A percentile compares a stretch with the other conserved stretches of the same genome.
phyloP scores from a whole-genome alignment of 495 filamentous ascomycete genomes.

The Aspergillus mulundensis region DNA sequence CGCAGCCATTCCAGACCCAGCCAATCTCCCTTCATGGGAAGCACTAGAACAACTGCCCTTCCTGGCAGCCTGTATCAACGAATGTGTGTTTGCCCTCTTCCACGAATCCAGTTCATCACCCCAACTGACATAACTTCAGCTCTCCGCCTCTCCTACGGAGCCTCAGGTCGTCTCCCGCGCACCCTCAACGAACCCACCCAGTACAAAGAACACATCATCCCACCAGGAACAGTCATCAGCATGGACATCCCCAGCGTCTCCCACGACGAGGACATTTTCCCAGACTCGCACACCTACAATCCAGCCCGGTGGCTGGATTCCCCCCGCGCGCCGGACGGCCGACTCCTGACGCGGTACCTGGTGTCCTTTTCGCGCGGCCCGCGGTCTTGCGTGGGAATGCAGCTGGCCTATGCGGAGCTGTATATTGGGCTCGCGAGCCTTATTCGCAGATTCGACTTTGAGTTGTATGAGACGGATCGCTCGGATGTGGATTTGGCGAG shows the following conservation, averaged over 20 bases:
- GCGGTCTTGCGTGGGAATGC: background rate
- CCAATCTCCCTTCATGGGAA: background rate
- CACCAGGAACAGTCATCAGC: background rate
- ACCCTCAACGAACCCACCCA: background rate
- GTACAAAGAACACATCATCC: background rate
- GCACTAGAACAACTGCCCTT: background rate
- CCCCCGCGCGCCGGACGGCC: background rate
- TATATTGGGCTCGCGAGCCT: background rate
- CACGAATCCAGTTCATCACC: no score
- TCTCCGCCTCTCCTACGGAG: no score
- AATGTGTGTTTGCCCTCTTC: no score
- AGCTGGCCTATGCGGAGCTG: conserved; percentile 1
- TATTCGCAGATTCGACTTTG: background rate
- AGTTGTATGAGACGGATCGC: no score
- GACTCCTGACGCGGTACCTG: no score
- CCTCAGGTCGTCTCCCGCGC: no score
- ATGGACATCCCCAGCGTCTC: background rate
- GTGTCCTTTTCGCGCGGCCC: background rate
- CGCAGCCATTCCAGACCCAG: background rate
- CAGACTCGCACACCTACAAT: background rate
- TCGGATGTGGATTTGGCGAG: no score
- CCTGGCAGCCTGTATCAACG: background rate
- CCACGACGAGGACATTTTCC: background rate
- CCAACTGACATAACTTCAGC: no score
- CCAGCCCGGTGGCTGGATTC: conserved; percentile 2